phyloP scores from a whole-genome alignment of 805 yeast species.

The Candida xiaguanensis region DNA sequence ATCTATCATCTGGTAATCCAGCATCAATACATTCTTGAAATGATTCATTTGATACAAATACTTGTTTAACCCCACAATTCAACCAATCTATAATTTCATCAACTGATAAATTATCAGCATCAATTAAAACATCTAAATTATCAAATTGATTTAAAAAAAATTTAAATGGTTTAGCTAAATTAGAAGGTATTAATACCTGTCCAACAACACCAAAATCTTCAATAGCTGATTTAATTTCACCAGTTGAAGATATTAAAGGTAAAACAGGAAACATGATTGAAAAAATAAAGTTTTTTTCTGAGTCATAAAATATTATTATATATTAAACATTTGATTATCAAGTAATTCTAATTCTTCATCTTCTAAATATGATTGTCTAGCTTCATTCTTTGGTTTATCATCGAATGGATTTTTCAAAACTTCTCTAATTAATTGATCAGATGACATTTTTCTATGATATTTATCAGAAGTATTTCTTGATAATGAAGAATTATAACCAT shows the following conservation, averaged over 20 bases:
- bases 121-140: conserved; percentile 27
- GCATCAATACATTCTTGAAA: conserved; percentile 31
- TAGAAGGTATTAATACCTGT: conserved; percentile 27
- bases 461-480: conserved; percentile 4
- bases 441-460: background rate
- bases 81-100: conserved; percentile 50
- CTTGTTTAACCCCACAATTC: conserved; percentile 55
- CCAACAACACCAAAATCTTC: conserved; percentile 30
- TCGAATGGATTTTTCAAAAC: conserved; percentile 5
- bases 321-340: conserved; percentile 12
- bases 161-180: conserved; percentile 23
- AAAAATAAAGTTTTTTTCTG: conserved; percentile 3
- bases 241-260: conserved; percentile 26
- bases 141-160: conserved; percentile 32
- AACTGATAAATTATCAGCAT: conserved; percentile 26
- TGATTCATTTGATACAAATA: conserved; percentile 34
- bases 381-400: background rate
- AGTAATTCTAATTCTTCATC: conserved; percentile 21
- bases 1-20: conserved; percentile 52
- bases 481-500: conserved; percentile 18
- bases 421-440: conserved; percentile 2
- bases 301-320: conserved; percentile 2
- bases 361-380: conserved; percentile 16
- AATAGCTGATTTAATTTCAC: conserved; percentile 13
- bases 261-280: conserved; percentile 30